phyloP scores from a whole-genome alignment of 768 basidiomycete species.

The Sistotremastrum suecicum region DNA sequence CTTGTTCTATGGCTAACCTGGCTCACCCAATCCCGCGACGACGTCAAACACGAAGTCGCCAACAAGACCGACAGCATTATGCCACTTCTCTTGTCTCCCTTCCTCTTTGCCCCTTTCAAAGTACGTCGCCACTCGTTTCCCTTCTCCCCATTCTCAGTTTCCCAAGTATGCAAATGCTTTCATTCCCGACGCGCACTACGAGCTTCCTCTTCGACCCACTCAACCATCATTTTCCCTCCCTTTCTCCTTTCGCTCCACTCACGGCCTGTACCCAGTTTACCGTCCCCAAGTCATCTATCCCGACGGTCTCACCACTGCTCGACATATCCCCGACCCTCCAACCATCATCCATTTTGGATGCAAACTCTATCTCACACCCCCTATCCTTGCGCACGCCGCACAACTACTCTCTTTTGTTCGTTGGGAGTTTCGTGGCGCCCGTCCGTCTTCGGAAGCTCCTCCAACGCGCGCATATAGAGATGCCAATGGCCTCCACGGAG shows the following conservation, averaged over 20 bases:
- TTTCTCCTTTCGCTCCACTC: conserved; percentile 20
- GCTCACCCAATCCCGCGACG: conserved; percentile 28
- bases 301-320: too few relatives aligned
- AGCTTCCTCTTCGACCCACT: conserved; percentile 29
- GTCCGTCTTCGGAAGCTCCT: not conserved
- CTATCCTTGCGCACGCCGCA: conserved; percentile 2
- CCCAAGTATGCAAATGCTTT: conserved; percentile 39
- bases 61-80: conserved; percentile 18
- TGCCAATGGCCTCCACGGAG: not conserved
- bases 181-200: conserved; percentile 48
- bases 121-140: conserved; percentile 16
- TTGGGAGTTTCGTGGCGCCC: not conserved
- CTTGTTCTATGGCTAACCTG: conserved; percentile 52
- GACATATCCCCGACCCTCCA: not conserved
- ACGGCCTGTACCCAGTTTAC: conserved; percentile 37
- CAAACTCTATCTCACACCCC: conserved; percentile 10
- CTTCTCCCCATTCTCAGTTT: conserved; percentile 3
- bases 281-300: conserved; percentile 6
- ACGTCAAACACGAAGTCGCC: conserved; percentile 11
- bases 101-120: conserved; percentile 35
- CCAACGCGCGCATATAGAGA: conserved; percentile 2
- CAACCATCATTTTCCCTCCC: conserved; percentile 6
- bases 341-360: conserved; percentile 10
- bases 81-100: conserved; percentile 24
- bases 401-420: too few relatives aligned